Evolutionary conservation across 495 filamentous ascomycete genomes (phyloP), one percentile per base, ranked within the genome.

Genomic region (Penicillium dipodomyicola): DNA sequence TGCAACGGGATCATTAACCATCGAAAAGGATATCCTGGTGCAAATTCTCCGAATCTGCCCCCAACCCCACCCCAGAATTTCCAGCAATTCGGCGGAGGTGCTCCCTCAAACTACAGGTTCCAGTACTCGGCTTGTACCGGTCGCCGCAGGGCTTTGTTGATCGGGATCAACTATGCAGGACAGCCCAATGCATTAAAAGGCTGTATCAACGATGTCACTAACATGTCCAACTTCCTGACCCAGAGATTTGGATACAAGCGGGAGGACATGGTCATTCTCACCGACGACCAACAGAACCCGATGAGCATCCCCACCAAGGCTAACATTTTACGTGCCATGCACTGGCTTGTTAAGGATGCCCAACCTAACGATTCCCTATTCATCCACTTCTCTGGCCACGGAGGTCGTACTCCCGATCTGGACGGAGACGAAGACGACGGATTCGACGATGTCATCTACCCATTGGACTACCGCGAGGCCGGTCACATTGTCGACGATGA

Each of bases 401-500:
- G 94, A 46, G 94, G 94, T 46, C 94, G 96, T 63, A 97, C 94
- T 6, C 89, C 89, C 57, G 94, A 98, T 72, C 77, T 93, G 7
- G 94, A 97, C 60, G 94, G 92, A n/a, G 92, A 96, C 65, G 92
- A 96, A 70, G 88, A 92, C 20, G 92, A 96, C 63, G 93, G 93
- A 45, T 96, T 93, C 63, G 94, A 98, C 67, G 94, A 98, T 71
- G 95, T 96, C 45, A 96, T 98, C 62, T 98, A 97, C 68, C 94
- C 94, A 12, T 85, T 97, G 19, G 94, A 98, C 72, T 97, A 96
- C 76, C 81, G 90, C 40, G 81, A 83, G 35, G 85, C 84, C 33
- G 94, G 94, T 2, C 94, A 97, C 68, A 96, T 98, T 58, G 92
- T 96, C 35, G 94, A 98, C 72, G 94, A 98, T 62, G 92, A 97